These are phyloP conservation scores for Fusarium sp. DNA, from an alignment of 2,329 filamentous ascomycete genomes.

Conservation along the genomic window DNA sequence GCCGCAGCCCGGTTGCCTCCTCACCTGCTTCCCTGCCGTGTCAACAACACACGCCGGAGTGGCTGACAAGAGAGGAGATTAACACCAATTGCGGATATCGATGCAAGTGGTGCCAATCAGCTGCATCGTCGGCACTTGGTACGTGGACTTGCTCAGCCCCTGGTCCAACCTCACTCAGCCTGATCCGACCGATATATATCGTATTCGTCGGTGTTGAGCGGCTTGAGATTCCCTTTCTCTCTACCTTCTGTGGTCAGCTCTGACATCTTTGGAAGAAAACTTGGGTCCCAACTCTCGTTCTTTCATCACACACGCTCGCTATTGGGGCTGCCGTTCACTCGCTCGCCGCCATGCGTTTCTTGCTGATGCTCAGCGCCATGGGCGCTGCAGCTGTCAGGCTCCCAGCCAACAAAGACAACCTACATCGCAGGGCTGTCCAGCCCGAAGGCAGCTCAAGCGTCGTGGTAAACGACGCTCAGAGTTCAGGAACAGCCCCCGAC, in stretches of 20 bases:
- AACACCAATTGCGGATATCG: slow-evolving; percentile 23
- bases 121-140: slow-evolving; percentile 25
- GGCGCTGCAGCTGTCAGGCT: slow-evolving; percentile 33
- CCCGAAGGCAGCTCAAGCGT: not conserved
- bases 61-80: slow-evolving; percentile 32
- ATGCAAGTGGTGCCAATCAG: slow-evolving; percentile 25
- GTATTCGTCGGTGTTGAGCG: slow-evolving; percentile 25
- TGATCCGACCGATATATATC: slow-evolving; percentile 28
- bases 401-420: slow-evolving; percentile 17
- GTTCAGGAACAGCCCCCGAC: not conserved
- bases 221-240: not conserved
- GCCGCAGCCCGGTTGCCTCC: slow-evolving; percentile 18
- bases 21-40: slow-evolving; percentile 17
- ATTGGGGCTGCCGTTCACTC: slow-evolving; percentile 18
- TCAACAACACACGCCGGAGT: slow-evolving; percentile 16
- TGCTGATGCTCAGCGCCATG: slow-evolving; percentile 31
- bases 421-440: slow-evolving; percentile 21
- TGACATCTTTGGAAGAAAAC: slow-evolving; percentile 12
- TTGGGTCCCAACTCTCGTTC: slow-evolving; percentile 27
- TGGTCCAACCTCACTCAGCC: slow-evolving; percentile 19
- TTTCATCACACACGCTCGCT: slow-evolving; percentile 30
- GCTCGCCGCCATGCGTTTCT: slow-evolving; percentile 40
- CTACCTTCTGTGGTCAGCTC: slow-evolving; percentile 4
- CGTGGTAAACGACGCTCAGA: not conserved
- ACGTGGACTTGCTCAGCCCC: slow-evolving; percentile 43